These are phyloP conservation scores for Ophiocordyceps robertsii DNA, from an alignment of 2,329 filamentous ascomycete species.

Conservation along the genomic window DNA sequence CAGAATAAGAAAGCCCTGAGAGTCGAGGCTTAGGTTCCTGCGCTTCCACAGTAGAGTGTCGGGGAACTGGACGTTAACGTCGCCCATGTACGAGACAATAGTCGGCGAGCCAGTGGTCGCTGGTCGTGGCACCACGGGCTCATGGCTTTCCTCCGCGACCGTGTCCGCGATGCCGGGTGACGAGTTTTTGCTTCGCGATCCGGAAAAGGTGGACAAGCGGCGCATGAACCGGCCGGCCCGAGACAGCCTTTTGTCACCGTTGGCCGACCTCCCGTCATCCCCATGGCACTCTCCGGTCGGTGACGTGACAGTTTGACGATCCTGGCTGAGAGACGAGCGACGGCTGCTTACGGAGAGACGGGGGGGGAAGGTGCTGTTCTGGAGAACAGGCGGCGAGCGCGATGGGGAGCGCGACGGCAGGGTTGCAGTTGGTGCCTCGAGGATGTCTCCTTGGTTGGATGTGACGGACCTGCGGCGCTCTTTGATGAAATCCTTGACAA, in stretches of 20 bases:
- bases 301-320: slow-evolving; percentile 21
- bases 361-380: slow-evolving; percentile 30
- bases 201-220: slow-evolving; percentile 40
- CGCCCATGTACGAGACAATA: slow-evolving; percentile 59
- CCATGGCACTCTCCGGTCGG: slow-evolving; percentile 33
- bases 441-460: slow-evolving; percentile 30
- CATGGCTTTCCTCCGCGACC: slow-evolving; percentile 32
- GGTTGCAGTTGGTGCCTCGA: slow-evolving; percentile 6
- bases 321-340: slow-evolving; percentile 36
- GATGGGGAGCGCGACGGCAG: slow-evolving; percentile 28
- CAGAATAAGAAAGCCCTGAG: slow-evolving; percentile 70
- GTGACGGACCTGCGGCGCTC: slow-evolving; percentile 40
- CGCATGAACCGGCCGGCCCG: slow-evolving; percentile 45
- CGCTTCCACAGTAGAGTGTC: slow-evolving; percentile 96
- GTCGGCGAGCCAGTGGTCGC: slow-evolving; percentile 19
- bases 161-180: slow-evolving; percentile 34
- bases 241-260: slow-evolving; percentile 32
- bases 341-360: slow-evolving; percentile 54
- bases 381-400: slow-evolving; percentile 33
- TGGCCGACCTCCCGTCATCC: slow-evolving; percentile 28
- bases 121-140: slow-evolving; percentile 9
- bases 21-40: slow-evolving; percentile 74
- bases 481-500: slow-evolving; percentile 49
- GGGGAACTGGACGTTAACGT: slow-evolving; percentile 94
- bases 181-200: slow-evolving; percentile 28